These are phyloP conservation scores for Tricladium varicosporioides DNA, from an alignment of 2,329 filamentous ascomycete genomes.

Conservation along the genomic window DNA sequence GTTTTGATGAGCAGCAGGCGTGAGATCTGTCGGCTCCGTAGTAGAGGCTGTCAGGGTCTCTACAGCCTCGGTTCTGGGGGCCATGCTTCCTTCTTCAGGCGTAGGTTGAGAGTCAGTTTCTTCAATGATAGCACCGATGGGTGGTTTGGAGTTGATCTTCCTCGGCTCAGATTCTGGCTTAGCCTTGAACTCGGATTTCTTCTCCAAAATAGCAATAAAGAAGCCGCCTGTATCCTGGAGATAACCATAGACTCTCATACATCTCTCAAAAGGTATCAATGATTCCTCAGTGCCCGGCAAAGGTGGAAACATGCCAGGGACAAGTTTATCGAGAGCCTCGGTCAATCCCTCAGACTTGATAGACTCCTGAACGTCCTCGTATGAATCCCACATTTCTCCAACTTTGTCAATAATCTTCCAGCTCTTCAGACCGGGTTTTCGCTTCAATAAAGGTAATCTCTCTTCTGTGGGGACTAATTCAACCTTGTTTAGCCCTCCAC, in stretches of 20 bases:
- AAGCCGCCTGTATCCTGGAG: slow-evolving; percentile 95
- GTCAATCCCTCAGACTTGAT: slow-evolving; percentile 59
- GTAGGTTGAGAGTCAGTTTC: slow-evolving; percentile 36
- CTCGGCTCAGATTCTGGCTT: slow-evolving; percentile 64
- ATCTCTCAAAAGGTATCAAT: slow-evolving; percentile 78
- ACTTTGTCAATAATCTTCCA: slow-evolving; percentile 94
- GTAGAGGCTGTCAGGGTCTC: slow-evolving; percentile 24
- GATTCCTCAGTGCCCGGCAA: slow-evolving; percentile 52
- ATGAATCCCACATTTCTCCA: slow-evolving; percentile 74
- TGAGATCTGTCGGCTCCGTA: slow-evolving; percentile 12
- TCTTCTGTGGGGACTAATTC: slow-evolving; percentile 81
- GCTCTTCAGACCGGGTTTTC: slow-evolving; percentile 70
- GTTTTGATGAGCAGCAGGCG: slow-evolving; percentile 34
- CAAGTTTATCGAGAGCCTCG: slow-evolving; percentile 63
- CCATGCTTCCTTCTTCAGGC: slow-evolving; percentile 31
- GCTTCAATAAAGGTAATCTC: slow-evolving; percentile 72
- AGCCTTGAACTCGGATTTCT: slow-evolving; percentile 80
- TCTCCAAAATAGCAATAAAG: slow-evolving; percentile 94
- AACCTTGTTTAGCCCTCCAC: slow-evolving; percentile 79
- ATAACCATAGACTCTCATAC: slow-evolving; percentile 93
- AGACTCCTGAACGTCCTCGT: slow-evolving; percentile 75
- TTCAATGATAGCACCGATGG: slow-evolving; percentile 39
- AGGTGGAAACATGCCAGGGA: slow-evolving; percentile 79
- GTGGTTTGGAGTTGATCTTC: slow-evolving; percentile 42
- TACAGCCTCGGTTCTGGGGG: slow-evolving; percentile 32